A percentile compares a stretch with the other conserved stretches of the same genome.
Evolutionary conservation across 768 basidiomycete genomes (phyloP).

Genomic region (Mycena epipterygia): DNA sequence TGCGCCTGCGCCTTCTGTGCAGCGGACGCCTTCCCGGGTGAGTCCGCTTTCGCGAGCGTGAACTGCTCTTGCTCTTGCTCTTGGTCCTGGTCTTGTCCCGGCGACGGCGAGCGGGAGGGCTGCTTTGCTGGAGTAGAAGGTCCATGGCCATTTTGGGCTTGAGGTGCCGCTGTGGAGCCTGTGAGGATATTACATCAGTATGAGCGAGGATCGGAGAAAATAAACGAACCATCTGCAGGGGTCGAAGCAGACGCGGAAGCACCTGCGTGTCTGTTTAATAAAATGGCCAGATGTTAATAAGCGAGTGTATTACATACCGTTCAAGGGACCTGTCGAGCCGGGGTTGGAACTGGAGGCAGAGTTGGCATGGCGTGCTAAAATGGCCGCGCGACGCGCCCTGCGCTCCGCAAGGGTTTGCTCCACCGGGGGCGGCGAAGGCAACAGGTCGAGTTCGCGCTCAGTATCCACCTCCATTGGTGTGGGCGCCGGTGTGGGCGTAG

Average conservation of each 20-base stretch:
- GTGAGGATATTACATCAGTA: background rate
- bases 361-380: conserved; percentile 70
- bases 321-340: conserved; percentile 81
- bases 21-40: conserved; percentile 13
- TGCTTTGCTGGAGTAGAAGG: conserved; percentile 23
- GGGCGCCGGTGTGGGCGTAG: conserved; percentile 38
- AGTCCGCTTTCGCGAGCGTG: conserved; percentile 35
- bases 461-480: conserved; percentile 50
- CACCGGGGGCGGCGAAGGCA: conserved; percentile 66
- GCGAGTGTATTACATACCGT: conserved; percentile 33
- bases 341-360: conserved; percentile 68
- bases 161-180: conserved; percentile 12
- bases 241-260: conserved; percentile 17
- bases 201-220: background rate
- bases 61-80: conserved; percentile 23
- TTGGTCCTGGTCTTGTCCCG: conserved; percentile 33
- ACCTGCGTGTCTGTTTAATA: background rate
- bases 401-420: conserved; percentile 79
- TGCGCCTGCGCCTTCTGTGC: background rate
- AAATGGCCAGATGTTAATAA: background rate
- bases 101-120: conserved; percentile 34
- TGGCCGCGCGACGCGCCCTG: conserved; percentile 80
- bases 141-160: conserved; percentile 24
- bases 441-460: conserved; percentile 70
- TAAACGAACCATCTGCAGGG: conserved; percentile 5